Evolutionary conservation across 2,329 filamentous ascomycete genomes (phyloP), one percentile per base, ranked within the genome.

Genomic region (Aspergillus neotritici): DNA sequence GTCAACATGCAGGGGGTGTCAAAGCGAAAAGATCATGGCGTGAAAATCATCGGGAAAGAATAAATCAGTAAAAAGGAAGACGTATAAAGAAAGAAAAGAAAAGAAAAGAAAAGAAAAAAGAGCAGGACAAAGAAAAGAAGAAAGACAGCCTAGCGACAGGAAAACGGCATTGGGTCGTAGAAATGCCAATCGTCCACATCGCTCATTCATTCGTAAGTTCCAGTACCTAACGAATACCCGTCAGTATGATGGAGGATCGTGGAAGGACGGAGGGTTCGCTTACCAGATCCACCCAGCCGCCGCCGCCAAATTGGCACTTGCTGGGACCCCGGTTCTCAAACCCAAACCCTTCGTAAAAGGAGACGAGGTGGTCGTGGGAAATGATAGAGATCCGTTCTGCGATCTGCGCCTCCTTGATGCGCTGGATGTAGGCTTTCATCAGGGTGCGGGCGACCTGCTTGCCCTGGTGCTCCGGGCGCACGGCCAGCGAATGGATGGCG

Each of bases 251-350:
- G 5, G 31, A 31, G 33, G 14, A 37, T 31, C 16, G 36, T 41
- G 47, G 3, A 6, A 14, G 13, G 3, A 38, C 6, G 15, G 4
- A 33, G 15, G 30, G 10, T 29, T 15, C 28, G n/a, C 74, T 64
- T 63, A 89, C 85, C 86, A 95, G 82, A 62, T 93, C 83, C 54
- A 80, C 75, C 88, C 89, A 95, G 13, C 80, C 83, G 28, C 87
- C 86, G 31, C 87, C 87, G 14, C 83, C 85, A 67, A 88, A 89
- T 45, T 78, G 73, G 39, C 80, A 83, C 47, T 78, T 69, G 63
- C 87, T 93, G 38, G 74, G 70, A 0, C 89, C 87, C 25, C 75
- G 66, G 53, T 83, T 79, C 52, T 71, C 71, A 62, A 93, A 95
- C 0, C 87, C 81, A 53, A 87, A 76, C n/a, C 76, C 76, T 61